Conservation (phyloP, 306 rosid genomes). For the Cucurbita pepo region DNA sequence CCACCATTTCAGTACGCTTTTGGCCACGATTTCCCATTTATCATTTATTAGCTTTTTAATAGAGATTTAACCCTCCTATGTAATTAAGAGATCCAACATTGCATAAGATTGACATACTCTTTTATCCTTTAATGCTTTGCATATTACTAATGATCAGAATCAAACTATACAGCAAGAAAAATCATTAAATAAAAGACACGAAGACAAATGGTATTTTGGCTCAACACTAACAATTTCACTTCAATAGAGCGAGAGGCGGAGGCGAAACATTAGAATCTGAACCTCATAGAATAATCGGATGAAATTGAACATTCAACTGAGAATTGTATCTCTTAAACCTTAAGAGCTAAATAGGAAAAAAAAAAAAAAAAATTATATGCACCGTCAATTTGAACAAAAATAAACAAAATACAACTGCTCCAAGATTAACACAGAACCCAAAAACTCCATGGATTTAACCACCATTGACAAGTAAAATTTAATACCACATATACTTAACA, state of each 20-base stretch:
- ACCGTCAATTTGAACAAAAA: not conserved
- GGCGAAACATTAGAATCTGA: not conserved
- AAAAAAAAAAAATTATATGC: not conserved
- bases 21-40: conserved; percentile 87
- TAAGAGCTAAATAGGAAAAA: not conserved
- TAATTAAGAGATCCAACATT: conserved; percentile 11
- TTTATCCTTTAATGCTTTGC: not conserved
- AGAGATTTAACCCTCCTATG: conserved; percentile 22
- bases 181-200: not conserved
- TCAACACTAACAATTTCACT: not conserved
- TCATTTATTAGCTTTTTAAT: conserved; percentile 7
- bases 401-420: not conserved
- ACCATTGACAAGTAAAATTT: not conserved
- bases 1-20: conserved; percentile 67
- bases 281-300: not conserved
- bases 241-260: not conserved
- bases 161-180: not conserved
- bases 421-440: not conserved
- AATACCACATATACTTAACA: not conserved
- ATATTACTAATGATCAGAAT: not conserved
- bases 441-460: not conserved
- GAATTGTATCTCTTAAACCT: not conserved
- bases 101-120: not conserved
- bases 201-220: not conserved
- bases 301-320: not conserved